These are phyloP conservation scores for Cordyceps tenuipes DNA, from an alignment of 2,329 filamentous ascomycete genomes.

Conservation along the genomic window DNA sequence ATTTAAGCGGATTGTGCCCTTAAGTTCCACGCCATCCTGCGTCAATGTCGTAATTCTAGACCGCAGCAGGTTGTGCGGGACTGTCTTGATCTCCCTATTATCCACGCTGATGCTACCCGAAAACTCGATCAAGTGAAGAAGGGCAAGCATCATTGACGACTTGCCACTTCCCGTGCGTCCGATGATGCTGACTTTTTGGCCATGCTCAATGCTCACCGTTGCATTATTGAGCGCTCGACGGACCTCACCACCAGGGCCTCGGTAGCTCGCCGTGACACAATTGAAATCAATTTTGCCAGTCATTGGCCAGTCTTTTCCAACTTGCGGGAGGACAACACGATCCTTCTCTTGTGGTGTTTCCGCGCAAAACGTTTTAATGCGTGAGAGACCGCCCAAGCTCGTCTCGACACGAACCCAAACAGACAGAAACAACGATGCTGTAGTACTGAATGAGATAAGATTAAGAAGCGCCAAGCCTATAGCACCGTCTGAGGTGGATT, in stretches of 20 bases:
- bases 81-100: conserved; percentile 19
- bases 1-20: conserved; percentile 13
- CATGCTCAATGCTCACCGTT: conserved; percentile 13
- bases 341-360: neutral
- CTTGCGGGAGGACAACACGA: neutral
- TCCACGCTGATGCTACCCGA: conserved; percentile 22
- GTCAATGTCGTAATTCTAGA: conserved; percentile 23
- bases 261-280: conserved; percentile 7
- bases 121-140: conserved; percentile 12
- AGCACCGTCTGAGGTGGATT: neutral
- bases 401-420: conserved; percentile 2
- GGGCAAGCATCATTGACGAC: conserved; percentile 8
- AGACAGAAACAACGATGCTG: neutral
- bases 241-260: neutral
- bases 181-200: conserved; percentile 16
- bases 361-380: neutral
- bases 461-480: conserved; percentile 14
- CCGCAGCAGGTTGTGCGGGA: conserved; percentile 19
- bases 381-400: neutral
- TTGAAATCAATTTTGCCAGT: conserved; percentile 8
- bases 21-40: conserved; percentile 20
- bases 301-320: neutral
- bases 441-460: conserved; percentile 20
- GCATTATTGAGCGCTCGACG: conserved; percentile 10
- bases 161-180: conserved; percentile 17